phyloP scores from a whole-genome alignment of 345 rosid species.

The Corymbia maculata region DNA sequence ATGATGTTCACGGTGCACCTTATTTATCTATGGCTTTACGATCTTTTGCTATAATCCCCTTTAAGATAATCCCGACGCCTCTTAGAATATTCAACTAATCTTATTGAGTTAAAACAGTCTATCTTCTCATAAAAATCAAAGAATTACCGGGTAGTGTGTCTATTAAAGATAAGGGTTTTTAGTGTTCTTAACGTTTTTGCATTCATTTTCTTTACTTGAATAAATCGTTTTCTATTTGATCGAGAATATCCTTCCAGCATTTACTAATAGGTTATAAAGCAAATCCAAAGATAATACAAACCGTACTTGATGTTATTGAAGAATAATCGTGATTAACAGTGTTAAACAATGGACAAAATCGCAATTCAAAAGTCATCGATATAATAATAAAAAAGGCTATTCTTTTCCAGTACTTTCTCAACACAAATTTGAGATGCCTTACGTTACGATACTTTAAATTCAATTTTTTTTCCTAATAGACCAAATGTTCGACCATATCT shows the following conservation, averaged over 20 bases:
- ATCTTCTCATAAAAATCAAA: neutral
- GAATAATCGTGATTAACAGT: neutral
- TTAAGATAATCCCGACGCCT: neutral
- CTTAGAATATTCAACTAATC: neutral
- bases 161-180: neutral
- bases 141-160: neutral
- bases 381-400: neutral
- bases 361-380: neutral
- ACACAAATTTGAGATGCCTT: neutral
- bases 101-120: neutral
- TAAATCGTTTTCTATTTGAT: neutral
- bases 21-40: neutral
- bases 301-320: neutral
- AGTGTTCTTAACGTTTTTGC: neutral
- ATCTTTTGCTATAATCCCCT: neutral
- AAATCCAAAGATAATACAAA: neutral
- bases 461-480: neutral
- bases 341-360: neutral
- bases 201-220: neutral
- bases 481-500: neutral
- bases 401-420: neutral
- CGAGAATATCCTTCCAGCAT: neutral
- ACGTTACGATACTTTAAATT: neutral
- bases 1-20: neutral
- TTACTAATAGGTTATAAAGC: neutral